Base-by-base conservation (phyloP, 1,284 basidiomycete species). In the Papiliotrema terrestris region DNA sequence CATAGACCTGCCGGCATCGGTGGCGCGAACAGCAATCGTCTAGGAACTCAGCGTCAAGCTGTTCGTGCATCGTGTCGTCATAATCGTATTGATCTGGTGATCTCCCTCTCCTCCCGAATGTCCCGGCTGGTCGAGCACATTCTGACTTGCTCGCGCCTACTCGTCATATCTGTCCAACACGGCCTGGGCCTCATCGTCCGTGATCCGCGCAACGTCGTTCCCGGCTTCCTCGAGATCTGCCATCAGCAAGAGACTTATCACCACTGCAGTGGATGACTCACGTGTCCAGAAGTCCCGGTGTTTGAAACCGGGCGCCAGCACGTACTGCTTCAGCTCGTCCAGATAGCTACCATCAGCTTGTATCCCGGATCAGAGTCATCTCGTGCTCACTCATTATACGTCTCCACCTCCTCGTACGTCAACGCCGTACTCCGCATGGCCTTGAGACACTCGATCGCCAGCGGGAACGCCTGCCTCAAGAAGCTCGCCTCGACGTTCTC, bases 401-500 rank as follows among this genome's bases (percentile, higher is more conserved):
- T 73, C 53, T 75, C 73, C 8, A 65, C 63, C 55, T 76, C 73
- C 47, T 76, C 75, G 54, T 71, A 73, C 35, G 57, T 81, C 55
- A 89, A 72, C 19, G 83, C 86, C 2, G 83, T 83, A 54, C 81
- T 78, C 62, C 90, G 81, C 75, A 92, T 74, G 46, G 76, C 80
- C 60, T 76, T 75, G 80, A 93, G 78, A 73, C 89, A 91, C 45
- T 86, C 82, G 29, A 90, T 53, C 74, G 91, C 80, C 68, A 91
- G 87, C 13, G 79, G 78, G 45, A 80, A 80, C 54, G 89, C 80
- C 62, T 84, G 80, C 42, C 75, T 78, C 37, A 86, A 82, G 72
- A 91, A 91, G 23, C 87, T 87, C 26, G 80, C 79, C 54, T 81
- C 71, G 14, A 88, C 80, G 50, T 90, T 82, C 66, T 91, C 86